These are phyloP conservation scores for Phytophthora litchii DNA, from an alignment of 352 stramenopile species.

Conservation along the genomic window DNA sequence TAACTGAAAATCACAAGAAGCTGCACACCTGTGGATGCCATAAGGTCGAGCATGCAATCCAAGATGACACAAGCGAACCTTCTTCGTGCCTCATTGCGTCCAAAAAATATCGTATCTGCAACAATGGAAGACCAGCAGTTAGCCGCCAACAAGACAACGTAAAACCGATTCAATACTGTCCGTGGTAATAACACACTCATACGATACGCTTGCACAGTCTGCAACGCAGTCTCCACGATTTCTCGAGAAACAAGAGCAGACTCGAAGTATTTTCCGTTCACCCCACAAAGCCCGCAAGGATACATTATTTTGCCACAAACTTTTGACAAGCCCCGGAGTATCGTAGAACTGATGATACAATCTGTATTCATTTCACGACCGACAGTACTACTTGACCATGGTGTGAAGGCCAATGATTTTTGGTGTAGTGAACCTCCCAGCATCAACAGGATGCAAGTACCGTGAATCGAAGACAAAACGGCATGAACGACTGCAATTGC, in stretches of 20 bases:
- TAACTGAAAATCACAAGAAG: constrained; percentile 22
- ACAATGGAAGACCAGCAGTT: constrained; percentile 34
- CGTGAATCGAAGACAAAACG: constrained; percentile 30
- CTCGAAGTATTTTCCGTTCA: constrained; percentile 36
- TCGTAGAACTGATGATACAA: neutral
- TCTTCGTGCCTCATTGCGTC: constrained; percentile 7
- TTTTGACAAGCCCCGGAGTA: constrained; percentile 7
- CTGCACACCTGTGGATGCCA: constrained; percentile 23
- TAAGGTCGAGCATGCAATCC: constrained; percentile 30
- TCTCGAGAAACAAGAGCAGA: constrained; percentile 21
- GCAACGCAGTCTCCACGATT: constrained; percentile 29
- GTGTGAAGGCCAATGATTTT: constrained; percentile 17
- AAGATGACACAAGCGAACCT: constrained; percentile 28
- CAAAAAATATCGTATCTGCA: constrained; percentile 14
- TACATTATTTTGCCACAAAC: constrained; percentile 8
- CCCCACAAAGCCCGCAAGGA: constrained; percentile 21
- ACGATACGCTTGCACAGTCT: constrained; percentile 33
- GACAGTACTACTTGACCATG: constrained; percentile 12
- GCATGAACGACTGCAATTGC: constrained; percentile 29
- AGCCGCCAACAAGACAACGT: constrained; percentile 27
- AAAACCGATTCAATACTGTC: constrained; percentile 37
- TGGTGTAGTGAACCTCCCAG: constrained; percentile 8
- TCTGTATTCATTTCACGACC: neutral
- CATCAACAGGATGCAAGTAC: constrained; percentile 27
- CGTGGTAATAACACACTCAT: constrained; percentile 35